Base-by-base conservation (phyloP, 1,284 basidiomycete genomes). In the Trametes polyzona region DNA sequence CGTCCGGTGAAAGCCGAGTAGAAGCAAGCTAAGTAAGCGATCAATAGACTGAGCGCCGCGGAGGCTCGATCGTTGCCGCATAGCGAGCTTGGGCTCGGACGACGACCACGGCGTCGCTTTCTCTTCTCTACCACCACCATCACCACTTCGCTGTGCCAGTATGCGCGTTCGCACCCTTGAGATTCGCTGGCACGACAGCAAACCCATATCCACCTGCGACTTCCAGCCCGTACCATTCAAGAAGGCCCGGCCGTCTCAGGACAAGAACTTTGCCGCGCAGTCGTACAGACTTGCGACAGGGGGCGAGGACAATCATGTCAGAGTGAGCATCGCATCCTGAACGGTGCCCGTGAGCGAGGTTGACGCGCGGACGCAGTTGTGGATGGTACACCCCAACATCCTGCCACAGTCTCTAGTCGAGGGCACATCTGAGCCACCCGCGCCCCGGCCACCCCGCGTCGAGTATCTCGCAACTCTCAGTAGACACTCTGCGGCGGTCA, bases 301-400 rank as follows among this genome's bases (percentile, higher is more conserved):
- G 10, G 96, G 96, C 43, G 96, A 96, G 69, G 96, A 99, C 73
- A 98, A 96, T 71, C 92, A 96, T 78, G 94, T 98, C 67, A 80
- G 96, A 71, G 95, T 98, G 68, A 74, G 92, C 84, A 21, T 42
- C 16, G 11, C 27, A 23, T 16, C 35, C 8, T 40, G n/a, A 23
- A 9, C 35, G 24, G 27, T 9, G 12, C 27, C 32, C 5, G 35
- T 10, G 17, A 8, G 33, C 23, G 23, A 36, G 21, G 29, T 50
- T 39, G 21, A 53, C 50, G 23, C 27, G 27, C n/a, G 19, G 17
- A 23, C 10, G 23, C 35, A 96, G 95, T 73, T 97, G 63, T 98
- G 95, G 95, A 90, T 93, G 84, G 91, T 97, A 21, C 85, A 96
- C 71, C 95, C 95, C 9, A 92, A 96, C 70, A 92, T 96, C 54